Percentiles rank a stretch among this genome's conserved stretches.
Evolutionary conservation across 2,329 filamentous ascomycete species (phyloP).

Genomic region (Phaeomoniella chlamydospora): DNA sequence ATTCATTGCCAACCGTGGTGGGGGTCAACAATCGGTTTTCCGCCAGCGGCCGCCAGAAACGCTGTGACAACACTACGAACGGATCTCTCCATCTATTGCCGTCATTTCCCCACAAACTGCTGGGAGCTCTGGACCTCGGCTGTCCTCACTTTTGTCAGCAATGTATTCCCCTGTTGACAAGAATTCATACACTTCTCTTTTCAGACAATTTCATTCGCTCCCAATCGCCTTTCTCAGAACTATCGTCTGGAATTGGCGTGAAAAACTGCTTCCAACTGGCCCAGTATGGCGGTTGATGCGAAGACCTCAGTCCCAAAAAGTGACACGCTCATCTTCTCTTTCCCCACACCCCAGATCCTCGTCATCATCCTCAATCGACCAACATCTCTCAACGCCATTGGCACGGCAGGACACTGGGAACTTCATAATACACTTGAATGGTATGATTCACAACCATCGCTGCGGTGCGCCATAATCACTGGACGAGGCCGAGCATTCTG

Average conservation of each 20-base stretch:
- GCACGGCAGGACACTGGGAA: conserved; percentile 23
- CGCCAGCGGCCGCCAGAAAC: no score
- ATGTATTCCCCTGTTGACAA: no score
- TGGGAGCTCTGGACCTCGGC: no score
- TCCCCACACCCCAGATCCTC: conserved; percentile 30
- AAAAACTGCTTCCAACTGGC: background rate
- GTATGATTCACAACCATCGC: conserved; percentile 26
- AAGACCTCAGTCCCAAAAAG: background rate
- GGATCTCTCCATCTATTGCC: no score
- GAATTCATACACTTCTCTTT: no score
- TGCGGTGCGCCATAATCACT: conserved; percentile 25
- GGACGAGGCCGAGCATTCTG: conserved; percentile 28
- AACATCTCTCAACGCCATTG: conserved; percentile 29
- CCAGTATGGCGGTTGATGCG: background rate
- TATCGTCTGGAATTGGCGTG: background rate
- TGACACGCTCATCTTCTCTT: conserved; percentile 13
- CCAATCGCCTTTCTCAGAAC: background rate
- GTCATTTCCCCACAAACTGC: no score
- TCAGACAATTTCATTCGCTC: background rate
- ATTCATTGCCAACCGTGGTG: no score
- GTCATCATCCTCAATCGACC: conserved; percentile 32
- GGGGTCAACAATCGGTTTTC: no score
- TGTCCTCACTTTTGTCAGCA: no score
- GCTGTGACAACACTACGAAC: no score
- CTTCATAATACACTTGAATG: conserved; percentile 27